Percentiles rank a stretch among this genome's conserved stretches.
Conservation (phyloP, 192 early-diverging fungal species). For the Oehlia diaphana region DNA sequence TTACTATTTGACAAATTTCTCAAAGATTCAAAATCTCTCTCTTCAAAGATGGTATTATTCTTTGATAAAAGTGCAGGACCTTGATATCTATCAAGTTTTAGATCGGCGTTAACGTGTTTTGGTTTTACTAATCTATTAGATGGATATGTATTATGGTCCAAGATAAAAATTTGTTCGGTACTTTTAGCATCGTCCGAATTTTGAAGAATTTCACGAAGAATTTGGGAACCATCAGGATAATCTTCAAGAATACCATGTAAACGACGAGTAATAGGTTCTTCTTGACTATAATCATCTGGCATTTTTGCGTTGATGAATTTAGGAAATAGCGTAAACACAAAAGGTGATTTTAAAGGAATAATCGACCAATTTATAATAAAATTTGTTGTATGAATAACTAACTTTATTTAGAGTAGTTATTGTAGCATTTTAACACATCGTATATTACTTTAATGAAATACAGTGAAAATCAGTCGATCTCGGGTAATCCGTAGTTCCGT, state of each 20-base stretch:
- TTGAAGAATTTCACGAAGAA: conserved; percentile 44
- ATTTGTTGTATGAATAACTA: too few relatives aligned
- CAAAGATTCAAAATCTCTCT: conserved; percentile 27
- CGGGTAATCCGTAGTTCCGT: too few relatives aligned
- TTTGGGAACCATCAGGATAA: conserved; percentile 46
- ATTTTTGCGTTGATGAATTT: too few relatives aligned
- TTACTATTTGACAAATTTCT: conserved; percentile 25
- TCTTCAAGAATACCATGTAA: conserved; percentile 39
- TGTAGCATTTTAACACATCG: too few relatives aligned
- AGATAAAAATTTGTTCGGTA: not conserved
- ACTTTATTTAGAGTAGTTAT: too few relatives aligned
- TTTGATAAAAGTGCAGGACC: conserved; percentile 31
- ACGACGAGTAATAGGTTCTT: conserved; percentile 33
- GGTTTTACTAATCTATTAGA: not conserved
- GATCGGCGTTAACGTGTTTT: not conserved
- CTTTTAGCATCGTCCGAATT: conserved; percentile 35
- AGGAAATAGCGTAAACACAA: too few relatives aligned
- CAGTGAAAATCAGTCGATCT: too few relatives aligned
- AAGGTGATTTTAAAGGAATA: too few relatives aligned
- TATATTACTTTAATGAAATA: too few relatives aligned
- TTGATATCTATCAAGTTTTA: conserved; percentile 17
- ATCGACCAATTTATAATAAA: too few relatives aligned
- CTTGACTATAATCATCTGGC: not conserved
- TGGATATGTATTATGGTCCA: conserved; percentile 7
- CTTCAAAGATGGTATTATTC: conserved; percentile 30